Percentiles rank a stretch among this genome's conserved stretches.
These are phyloP conservation scores for Pyrus communis DNA, from an alignment of 306 rosid species.

Conservation along the genomic window DNA sequence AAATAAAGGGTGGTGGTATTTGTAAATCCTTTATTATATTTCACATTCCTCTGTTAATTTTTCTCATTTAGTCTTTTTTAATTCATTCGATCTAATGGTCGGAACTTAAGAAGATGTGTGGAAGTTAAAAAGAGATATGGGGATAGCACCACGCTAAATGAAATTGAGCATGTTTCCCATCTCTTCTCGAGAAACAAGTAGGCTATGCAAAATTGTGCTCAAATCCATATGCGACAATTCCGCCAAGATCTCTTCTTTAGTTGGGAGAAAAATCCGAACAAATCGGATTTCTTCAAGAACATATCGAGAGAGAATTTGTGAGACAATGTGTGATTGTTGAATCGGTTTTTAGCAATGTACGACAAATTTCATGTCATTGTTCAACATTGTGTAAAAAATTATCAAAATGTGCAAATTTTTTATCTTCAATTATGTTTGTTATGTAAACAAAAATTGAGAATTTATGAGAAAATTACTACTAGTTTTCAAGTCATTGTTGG, in stretches of 20 bases:
- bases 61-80: too few species aligned
- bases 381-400: not conserved
- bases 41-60: too few species aligned
- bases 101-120: too few species aligned
- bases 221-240: not conserved
- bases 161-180: not conserved
- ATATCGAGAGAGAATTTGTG: too few species aligned
- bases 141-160: not conserved
- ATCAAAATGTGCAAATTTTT: too few species aligned
- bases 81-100: too few species aligned
- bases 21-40: too few species aligned
- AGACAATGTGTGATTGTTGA: not conserved
- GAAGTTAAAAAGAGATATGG: too few species aligned
- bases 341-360: not conserved
- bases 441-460: too few species aligned
- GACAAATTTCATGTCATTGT: not conserved
- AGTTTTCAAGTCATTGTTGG: too few species aligned
- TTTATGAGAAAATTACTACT: too few species aligned
- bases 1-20: too few species aligned
- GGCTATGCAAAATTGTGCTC: not conserved
- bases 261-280: not conserved
- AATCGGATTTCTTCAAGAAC: not conserved
- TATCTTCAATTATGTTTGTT: not conserved
- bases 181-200: not conserved
- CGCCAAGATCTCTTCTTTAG: not conserved